Percentiles rank a stretch among this genome's conserved stretches.
These are phyloP conservation scores for Zopfochytrium polystomum DNA, from an alignment of 371 early-diverging fungal genomes.

Conservation along the genomic window DNA sequence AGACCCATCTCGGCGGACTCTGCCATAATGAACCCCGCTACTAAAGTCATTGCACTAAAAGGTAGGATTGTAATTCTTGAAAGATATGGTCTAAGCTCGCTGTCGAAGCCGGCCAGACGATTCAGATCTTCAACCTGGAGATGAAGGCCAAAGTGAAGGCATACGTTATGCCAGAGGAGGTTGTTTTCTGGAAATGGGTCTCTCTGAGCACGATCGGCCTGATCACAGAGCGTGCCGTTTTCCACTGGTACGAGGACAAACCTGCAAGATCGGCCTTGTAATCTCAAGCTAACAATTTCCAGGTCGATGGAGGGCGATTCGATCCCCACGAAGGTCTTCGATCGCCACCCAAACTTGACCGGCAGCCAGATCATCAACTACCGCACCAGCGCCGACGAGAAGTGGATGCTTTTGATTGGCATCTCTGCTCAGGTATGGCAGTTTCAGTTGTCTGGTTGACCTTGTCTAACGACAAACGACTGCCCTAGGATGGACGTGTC, in stretches of 20 bases:
- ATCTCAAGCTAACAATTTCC: background rate
- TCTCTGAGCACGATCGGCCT: conserved; percentile 82
- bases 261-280: background rate
- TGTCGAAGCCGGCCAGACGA: conserved; percentile 72
- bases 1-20: conserved; percentile 96
- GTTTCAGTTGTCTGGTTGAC: background rate
- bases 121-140: conserved; percentile 97
- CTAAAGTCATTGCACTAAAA: conserved; percentile 93
- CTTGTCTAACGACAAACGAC: background rate
- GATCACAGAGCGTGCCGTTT: conserved; percentile 84
- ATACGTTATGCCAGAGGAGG: conserved; percentile 86
- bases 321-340: conserved; percentile 86
- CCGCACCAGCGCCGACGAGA: conserved; percentile 80
- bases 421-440: conserved; percentile 75
- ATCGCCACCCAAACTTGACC: conserved; percentile 75
- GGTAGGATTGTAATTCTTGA: conserved; percentile 49
- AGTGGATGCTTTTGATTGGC: conserved; percentile 92
- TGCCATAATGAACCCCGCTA: conserved; percentile 94
- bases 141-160: conserved; percentile 92
- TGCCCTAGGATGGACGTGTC: conserved; percentile 70
- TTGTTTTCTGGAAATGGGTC: conserved; percentile 97
- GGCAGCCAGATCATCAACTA: conserved; percentile 95
- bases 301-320: conserved; percentile 84
- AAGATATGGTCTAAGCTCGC: background rate
- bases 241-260: conserved; percentile 70